Evolutionary conservation across 2,329 filamentous ascomycete genomes (phyloP).

Genomic region (Colletotrichum tanaceti): DNA sequence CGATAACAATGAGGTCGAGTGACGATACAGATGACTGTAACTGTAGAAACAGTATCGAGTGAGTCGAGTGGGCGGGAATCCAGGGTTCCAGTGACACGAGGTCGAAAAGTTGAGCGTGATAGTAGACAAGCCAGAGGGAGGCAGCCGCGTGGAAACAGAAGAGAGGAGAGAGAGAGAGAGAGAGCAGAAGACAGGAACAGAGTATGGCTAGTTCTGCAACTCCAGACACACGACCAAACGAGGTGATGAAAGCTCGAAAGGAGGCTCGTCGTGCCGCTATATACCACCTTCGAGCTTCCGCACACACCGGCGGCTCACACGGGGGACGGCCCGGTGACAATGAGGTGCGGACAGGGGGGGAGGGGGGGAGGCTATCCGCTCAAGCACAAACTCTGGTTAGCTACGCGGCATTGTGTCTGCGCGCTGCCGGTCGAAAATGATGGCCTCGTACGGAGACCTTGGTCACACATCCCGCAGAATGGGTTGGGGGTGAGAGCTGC

Average conservation of each 20-base stretch:
- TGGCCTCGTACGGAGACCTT: constrained; percentile 48
- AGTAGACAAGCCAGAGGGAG: neutral
- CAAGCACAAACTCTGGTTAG: constrained; percentile 27
- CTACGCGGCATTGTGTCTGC: constrained; percentile 44
- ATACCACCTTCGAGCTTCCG: constrained; percentile 15
- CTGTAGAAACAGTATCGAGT: neutral
- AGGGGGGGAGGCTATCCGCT: neutral
- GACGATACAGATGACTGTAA: constrained; percentile 2
- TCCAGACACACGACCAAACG: neutral
- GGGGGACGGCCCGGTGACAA: constrained; percentile 5
- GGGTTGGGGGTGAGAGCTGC: constrained; percentile 25
- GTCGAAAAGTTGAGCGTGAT: neutral
- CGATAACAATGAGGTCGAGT: neutral
- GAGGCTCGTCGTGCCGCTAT: constrained; percentile 11
- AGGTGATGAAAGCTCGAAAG: neutral
- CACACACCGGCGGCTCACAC: neutral
- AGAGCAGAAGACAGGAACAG: neutral
- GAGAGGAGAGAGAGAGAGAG: neutral
- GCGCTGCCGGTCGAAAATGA: constrained; percentile 52
- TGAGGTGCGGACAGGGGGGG: constrained; percentile 8
- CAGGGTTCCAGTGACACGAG: neutral
- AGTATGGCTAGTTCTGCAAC: neutral
- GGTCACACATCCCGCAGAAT: constrained; percentile 34
- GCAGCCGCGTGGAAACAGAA: neutral
- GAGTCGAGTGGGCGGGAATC: neutral